Evolutionary conservation across 345 rosid species (phyloP).

Genomic region (Punica granatum): DNA sequence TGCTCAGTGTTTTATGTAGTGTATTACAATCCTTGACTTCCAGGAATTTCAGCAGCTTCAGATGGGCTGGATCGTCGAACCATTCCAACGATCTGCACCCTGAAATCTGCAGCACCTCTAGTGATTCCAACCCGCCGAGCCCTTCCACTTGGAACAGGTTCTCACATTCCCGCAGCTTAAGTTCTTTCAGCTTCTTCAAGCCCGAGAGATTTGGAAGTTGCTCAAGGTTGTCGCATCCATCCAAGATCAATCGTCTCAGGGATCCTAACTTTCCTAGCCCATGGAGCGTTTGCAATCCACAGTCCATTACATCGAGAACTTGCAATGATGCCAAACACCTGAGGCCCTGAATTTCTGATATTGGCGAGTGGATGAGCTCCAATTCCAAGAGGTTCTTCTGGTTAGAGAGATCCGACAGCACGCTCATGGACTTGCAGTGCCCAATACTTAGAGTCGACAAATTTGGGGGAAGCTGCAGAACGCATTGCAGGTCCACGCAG

Average conservation of each 20-base stretch:
- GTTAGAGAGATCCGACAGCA: slow-evolving; percentile 1
- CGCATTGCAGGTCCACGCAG: background rate
- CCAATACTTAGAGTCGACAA: background rate
- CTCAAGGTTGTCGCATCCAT: background rate
- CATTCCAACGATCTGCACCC: background rate
- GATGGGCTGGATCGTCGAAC: background rate
- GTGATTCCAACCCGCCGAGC: background rate
- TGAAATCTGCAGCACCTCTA: background rate
- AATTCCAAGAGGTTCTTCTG: background rate
- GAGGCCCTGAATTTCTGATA: background rate
- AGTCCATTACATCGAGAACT: background rate
- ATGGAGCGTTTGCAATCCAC: background rate
- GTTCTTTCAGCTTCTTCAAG: slow-evolving; percentile 3
- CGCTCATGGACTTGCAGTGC: background rate
- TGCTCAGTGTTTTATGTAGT: background rate
- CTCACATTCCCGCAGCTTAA: background rate
- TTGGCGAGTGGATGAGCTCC: background rate
- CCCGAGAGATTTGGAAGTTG: background rate
- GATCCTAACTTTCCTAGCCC: background rate
- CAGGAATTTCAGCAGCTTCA: background rate
- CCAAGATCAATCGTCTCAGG: background rate
- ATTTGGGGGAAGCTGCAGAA: background rate
- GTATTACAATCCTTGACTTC: background rate
- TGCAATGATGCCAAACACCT: background rate
- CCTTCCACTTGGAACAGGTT: background rate